These are phyloP conservation scores for Euclidium syriacum DNA, from an alignment of 345 rosid species.

Conservation along the genomic window DNA sequence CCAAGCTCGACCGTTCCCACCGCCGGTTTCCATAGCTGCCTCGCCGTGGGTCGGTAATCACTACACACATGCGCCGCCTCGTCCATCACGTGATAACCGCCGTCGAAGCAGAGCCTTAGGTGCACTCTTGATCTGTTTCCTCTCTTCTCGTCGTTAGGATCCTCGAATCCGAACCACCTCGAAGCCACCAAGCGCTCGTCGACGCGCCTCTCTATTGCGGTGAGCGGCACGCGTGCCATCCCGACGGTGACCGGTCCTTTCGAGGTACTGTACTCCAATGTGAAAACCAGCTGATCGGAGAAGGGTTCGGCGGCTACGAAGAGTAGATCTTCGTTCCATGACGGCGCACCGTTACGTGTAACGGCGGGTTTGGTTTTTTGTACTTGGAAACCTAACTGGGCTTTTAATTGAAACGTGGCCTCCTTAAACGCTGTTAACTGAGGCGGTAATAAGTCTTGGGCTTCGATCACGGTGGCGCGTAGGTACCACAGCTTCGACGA, in stretches of 20 bases:
- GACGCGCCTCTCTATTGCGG: constrained; percentile 68
- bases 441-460: constrained; percentile 51
- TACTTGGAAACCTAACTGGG: constrained; percentile 65
- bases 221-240: constrained; percentile 38
- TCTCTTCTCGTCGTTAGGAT: constrained; percentile 42
- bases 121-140: constrained; percentile 73
- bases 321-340: constrained; percentile 83
- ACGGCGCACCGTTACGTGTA: constrained; percentile 56
- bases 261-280: constrained; percentile 53
- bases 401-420: constrained; percentile 57
- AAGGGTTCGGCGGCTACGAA: constrained; percentile 82
- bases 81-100: constrained; percentile 95
- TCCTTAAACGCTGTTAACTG: constrained; percentile 47
- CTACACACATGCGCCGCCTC: constrained; percentile 85
- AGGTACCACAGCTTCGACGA: constrained; percentile 91
- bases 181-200: constrained; percentile 73
- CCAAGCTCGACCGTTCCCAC: constrained; percentile 80
- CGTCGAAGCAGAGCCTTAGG: constrained; percentile 74
- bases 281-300: constrained; percentile 44
- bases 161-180: constrained; percentile 61
- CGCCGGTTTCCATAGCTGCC: constrained; percentile 86
- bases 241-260: constrained; percentile 53
- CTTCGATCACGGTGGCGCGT: constrained; percentile 66
- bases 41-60: constrained; percentile 84
- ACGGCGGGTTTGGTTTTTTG: constrained; percentile 58